Percentiles rank a stretch among this genome's conserved stretches.
phyloP scores from a whole-genome alignment of 495 filamentous ascomycete species.

The Trichoderma gamsii region DNA sequence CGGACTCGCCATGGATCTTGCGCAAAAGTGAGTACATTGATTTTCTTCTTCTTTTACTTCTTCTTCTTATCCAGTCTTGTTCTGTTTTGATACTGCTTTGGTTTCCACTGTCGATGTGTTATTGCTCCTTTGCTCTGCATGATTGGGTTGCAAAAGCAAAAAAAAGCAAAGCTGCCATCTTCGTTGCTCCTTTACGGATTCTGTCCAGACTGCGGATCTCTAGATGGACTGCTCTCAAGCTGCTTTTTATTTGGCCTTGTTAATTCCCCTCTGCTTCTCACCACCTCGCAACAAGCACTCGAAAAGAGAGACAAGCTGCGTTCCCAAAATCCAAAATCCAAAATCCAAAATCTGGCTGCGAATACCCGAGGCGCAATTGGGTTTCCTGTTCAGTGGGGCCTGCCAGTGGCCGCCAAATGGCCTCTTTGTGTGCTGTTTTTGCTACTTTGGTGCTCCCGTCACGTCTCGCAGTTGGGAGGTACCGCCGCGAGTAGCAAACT shows the following conservation, averaged over 20 bases:
- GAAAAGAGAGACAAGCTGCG: background rate
- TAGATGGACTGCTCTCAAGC: no score
- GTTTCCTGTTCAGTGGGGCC: background rate
- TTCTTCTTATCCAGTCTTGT: background rate
- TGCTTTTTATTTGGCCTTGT: no score
- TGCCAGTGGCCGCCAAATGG: background rate
- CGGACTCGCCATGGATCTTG: background rate
- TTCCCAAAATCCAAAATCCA: no score
- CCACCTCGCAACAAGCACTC: no score
- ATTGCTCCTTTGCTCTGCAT: no score
- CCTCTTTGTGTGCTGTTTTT: background rate
- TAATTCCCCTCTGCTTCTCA: no score
- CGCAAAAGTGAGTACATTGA: background rate
- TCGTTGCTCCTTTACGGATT: background rate
- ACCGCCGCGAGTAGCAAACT: slow-evolving; percentile 4
- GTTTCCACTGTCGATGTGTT: background rate
- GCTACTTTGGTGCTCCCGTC: background rate
- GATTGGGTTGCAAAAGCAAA: no score
- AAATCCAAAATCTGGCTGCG: slow-evolving; percentile 4
- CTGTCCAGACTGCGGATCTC: no score
- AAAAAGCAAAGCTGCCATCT: background rate
- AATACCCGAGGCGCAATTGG: background rate
- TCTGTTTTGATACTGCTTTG: background rate
- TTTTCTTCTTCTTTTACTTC: background rate
- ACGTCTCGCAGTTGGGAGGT: background rate